A percentile compares a stretch with the other conserved stretches of the same genome.
Conservation (phyloP, 2,329 filamentous ascomycete species). For the Cladorrhinum sp. region DNA sequence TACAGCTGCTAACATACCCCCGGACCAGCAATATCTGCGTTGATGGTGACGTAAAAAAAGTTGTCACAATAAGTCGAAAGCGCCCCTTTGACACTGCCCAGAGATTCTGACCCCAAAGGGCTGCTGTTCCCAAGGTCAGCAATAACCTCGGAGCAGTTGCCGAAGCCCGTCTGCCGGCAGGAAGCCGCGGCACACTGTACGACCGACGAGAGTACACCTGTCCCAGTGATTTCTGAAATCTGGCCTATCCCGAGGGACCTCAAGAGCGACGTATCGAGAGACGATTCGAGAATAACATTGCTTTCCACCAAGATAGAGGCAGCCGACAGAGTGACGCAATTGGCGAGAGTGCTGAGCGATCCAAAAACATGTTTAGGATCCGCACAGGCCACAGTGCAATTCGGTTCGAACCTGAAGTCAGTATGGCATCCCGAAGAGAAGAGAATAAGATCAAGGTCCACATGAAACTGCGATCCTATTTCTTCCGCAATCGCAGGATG, state of each 20-base stretch:
- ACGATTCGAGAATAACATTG: neutral
- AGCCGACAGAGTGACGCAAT: neutral
- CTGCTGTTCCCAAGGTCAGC: neutral
- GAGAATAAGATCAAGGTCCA: neutral
- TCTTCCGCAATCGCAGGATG: neutral
- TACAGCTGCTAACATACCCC: neutral
- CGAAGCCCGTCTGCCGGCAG: neutral
- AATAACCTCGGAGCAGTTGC: neutral
- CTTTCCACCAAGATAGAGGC: neutral
- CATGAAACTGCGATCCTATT: no score
- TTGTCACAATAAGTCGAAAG: neutral
- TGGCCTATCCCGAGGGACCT: neutral
- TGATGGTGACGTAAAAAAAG: neutral
- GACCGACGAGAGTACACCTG: neutral
- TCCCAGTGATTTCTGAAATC: neutral
- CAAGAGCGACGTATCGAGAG: neutral
- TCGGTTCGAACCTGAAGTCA: neutral
- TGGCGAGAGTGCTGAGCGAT: neutral
- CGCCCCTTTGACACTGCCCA: neutral
- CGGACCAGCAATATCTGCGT: slow-evolving; percentile 1
- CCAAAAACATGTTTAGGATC: neutral
- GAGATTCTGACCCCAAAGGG: neutral
- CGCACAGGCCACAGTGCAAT: neutral
- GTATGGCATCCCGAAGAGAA: neutral
- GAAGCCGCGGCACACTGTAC: slow-evolving; percentile 3